phyloP scores from a whole-genome alignment of 208 protist species.

The Phytomonas sp. region DNA sequence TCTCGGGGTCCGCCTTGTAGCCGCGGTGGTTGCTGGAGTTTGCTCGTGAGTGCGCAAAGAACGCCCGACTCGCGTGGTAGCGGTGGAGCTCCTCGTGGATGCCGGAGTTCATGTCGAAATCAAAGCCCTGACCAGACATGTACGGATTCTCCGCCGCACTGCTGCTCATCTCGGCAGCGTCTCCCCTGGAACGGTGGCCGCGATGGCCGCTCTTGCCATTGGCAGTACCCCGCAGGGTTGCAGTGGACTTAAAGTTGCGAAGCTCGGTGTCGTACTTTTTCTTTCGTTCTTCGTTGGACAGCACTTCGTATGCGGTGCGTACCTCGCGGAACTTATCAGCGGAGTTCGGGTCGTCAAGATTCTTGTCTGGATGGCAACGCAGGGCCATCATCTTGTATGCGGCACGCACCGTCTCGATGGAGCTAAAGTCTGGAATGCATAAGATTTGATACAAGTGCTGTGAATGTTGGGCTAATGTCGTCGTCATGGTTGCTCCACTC shows the following conservation, averaged over 20 bases:
- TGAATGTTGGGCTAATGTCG: constrained; percentile 9
- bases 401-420: constrained; percentile 79
- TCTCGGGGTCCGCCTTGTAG: constrained; percentile 3
- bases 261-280: constrained; percentile 93
- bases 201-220: constrained; percentile 1
- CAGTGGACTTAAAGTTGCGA: constrained; percentile 21
- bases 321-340: constrained; percentile 86
- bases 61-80: constrained; percentile 9
- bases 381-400: constrained; percentile 92
- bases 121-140: not conserved
- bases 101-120: constrained; percentile 15
- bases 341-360: constrained; percentile 69
- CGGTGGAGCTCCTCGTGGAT: constrained; percentile 30
- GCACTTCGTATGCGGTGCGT: constrained; percentile 94
- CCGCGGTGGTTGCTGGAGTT: constrained; percentile 8
- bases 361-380: constrained; percentile 95
- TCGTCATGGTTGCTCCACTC: not conserved
- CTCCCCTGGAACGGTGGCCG: not conserved
- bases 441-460: constrained; percentile 80
- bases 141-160: constrained; percentile 17
- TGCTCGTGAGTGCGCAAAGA: constrained; percentile 6
- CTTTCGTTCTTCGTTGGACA: constrained; percentile 90
- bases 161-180: not conserved
- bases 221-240: constrained; percentile 9
- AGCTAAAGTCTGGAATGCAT: constrained; percentile 75